phyloP scores from a whole-genome alignment of 768 basidiomycete genomes.

The Hortiboletus campestris region DNA sequence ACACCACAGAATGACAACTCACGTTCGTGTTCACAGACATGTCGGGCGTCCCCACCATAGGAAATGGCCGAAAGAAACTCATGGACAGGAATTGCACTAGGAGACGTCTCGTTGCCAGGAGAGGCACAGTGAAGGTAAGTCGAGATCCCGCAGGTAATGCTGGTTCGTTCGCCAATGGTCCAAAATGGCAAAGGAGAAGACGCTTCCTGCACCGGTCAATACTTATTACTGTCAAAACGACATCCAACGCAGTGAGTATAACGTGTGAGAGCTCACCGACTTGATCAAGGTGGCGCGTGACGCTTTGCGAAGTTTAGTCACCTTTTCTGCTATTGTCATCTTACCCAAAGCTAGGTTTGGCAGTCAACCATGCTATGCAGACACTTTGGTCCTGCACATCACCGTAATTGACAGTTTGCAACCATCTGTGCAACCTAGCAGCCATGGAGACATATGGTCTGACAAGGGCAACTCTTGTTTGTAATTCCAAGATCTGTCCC shows the following conservation, averaged over 20 bases:
- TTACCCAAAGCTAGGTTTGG: no score
- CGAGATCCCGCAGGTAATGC: background rate
- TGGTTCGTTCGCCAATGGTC: background rate
- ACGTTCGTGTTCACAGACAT: slow-evolving; percentile 22
- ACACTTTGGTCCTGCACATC: no score
- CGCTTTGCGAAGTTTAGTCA: background rate
- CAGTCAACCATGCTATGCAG: no score
- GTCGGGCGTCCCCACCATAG: slow-evolving; percentile 13
- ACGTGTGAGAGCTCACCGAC: background rate
- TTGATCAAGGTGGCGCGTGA: background rate
- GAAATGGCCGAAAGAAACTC: background rate
- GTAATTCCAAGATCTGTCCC: no score
- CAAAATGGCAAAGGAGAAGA: background rate
- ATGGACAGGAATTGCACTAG: no score
- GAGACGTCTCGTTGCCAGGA: no score
- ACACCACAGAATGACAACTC: background rate
- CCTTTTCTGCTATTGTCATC: slow-evolving; percentile 29
- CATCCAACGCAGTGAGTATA: no score
- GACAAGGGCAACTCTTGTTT: no score
- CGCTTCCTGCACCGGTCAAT: slow-evolving; percentile 2
- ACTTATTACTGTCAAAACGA: background rate
- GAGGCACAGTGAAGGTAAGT: background rate
- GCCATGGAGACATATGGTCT: no score
- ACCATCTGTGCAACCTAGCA: no score
- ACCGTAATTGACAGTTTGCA: no score